These are phyloP conservation scores for Melampsora allii-populina DNA, from an alignment of 1,284 basidiomycete genomes.

Conservation along the genomic window DNA sequence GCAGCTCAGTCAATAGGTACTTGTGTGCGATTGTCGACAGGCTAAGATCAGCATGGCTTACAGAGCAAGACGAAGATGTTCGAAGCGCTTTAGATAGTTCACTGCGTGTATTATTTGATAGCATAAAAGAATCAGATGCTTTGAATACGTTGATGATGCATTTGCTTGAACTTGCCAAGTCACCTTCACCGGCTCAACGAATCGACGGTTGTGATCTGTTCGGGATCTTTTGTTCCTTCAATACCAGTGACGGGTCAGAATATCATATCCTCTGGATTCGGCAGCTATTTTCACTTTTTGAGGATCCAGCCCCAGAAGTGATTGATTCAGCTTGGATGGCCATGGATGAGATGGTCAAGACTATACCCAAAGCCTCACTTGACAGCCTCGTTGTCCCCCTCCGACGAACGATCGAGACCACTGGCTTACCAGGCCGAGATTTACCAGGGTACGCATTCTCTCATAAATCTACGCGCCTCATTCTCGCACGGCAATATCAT, in stretches of 20 bases:
- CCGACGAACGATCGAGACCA: constrained; percentile 79
- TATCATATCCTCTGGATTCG: constrained; percentile 94
- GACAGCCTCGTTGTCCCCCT: constrained; percentile 84
- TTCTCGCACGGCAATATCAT: not conserved
- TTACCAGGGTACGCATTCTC: constrained; percentile 57
- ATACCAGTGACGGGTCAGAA: constrained; percentile 55
- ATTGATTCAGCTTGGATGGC: constrained; percentile 79
- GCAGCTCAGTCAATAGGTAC: constrained; percentile 82
- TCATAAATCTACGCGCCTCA: not conserved
- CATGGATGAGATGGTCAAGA: constrained; percentile 84
- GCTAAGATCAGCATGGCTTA: constrained; percentile 64
- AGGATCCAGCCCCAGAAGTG: constrained; percentile 70
- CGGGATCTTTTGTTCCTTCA: constrained; percentile 73
- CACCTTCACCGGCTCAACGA: constrained; percentile 66
- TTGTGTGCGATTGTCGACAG: constrained; percentile 69
- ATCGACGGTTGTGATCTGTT: constrained; percentile 75
- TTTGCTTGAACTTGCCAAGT: constrained; percentile 80
- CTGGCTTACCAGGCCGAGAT: constrained; percentile 70
- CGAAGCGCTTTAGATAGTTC: constrained; percentile 71
- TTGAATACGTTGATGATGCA: constrained; percentile 82
- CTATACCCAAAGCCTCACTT: constrained; percentile 85
- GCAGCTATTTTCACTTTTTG: constrained; percentile 80
- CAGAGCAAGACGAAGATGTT: constrained; percentile 66
- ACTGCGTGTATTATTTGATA: constrained; percentile 66
- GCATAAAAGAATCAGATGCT: constrained; percentile 77